phyloP scores from a whole-genome alignment of 2,329 filamentous ascomycete genomes.

The Orbilia oligospora region DNA sequence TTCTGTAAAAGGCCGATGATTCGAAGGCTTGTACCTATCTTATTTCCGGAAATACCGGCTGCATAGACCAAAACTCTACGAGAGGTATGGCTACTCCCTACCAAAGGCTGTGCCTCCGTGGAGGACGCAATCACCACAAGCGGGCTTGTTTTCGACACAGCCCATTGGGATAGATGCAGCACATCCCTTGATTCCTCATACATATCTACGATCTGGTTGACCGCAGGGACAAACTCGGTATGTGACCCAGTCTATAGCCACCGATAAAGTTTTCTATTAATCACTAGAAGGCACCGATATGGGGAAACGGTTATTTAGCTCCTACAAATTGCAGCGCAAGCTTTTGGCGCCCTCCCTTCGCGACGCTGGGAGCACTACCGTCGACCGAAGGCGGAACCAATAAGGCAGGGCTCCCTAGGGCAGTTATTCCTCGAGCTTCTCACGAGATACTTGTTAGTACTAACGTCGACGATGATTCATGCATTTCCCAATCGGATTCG shows the following conservation, averaged over 20 bases:
- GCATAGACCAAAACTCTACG: conserved; percentile 47
- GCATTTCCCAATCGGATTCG: not conserved
- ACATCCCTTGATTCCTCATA: conserved; percentile 48
- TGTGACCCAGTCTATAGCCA: conserved; percentile 28
- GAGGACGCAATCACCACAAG: conserved; percentile 42
- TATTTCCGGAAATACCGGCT: conserved; percentile 28
- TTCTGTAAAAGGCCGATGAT: not conserved
- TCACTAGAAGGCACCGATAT: not conserved
- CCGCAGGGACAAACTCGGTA: conserved; percentile 45
- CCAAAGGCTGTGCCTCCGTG: conserved; percentile 22
- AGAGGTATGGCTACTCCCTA: conserved; percentile 32
- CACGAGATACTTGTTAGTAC: not conserved
- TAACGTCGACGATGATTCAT: not conserved
- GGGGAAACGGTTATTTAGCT: not conserved
- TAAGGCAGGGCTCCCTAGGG: conserved; percentile 29
- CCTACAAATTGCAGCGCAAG: conserved; percentile 42
- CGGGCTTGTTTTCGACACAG: conserved; percentile 43
- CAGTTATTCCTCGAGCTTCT: conserved; percentile 20
- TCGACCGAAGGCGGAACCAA: conserved; percentile 21
- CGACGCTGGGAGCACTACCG: not conserved
- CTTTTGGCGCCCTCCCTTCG: conserved; percentile 34
- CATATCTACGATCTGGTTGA: conserved; percentile 42
- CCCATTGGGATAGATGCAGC: conserved; percentile 42
- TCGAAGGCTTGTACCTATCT: conserved; percentile 29
- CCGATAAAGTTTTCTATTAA: not conserved